A percentile compares a stretch with the other conserved stretches of the same genome.
Evolutionary conservation across 192 early-diverging fungal genomes (phyloP).

Genomic region (Coemansia sp.): DNA sequence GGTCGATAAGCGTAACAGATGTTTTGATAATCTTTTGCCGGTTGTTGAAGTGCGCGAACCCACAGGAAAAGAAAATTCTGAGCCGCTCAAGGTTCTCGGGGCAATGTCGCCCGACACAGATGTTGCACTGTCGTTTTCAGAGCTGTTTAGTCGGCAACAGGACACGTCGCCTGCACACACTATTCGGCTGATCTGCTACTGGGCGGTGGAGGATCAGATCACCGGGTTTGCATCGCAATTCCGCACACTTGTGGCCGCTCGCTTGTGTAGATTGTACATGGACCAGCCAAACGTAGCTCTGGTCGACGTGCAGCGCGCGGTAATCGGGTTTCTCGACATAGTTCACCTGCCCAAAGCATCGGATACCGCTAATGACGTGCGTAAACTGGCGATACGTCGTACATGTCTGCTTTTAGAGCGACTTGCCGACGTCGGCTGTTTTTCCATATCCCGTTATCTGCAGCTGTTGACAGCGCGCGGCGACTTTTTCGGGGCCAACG

Average conservation of each 20-base stretch:
- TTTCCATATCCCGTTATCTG: conserved; percentile 37
- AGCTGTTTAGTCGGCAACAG: conserved; percentile 8
- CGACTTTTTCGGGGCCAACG: conserved; percentile 31
- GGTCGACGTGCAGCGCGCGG: conserved; percentile 22
- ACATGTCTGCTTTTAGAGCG: conserved; percentile 37
- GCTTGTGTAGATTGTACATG: conserved; percentile 13
- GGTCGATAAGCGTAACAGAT: conserved; percentile 27
- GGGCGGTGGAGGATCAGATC: conserved; percentile 29
- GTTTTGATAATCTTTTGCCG: conserved; percentile 14
- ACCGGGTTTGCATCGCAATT: conserved; percentile 9
- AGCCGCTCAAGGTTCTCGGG: conserved; percentile 11
- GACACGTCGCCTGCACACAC: background rate
- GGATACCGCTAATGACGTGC: background rate
- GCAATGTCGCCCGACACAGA: conserved; percentile 16
- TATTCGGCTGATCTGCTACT: conserved; percentile 38
- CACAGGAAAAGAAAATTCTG: background rate
- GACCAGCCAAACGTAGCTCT: background rate
- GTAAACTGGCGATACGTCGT: conserved; percentile 1
- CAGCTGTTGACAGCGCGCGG: conserved; percentile 45
- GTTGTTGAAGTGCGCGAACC: background rate
- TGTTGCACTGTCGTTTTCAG: background rate
- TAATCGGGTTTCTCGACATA: conserved; percentile 37
- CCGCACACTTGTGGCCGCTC: conserved; percentile 20
- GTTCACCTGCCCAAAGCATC: conserved; percentile 7
- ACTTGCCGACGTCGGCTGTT: conserved; percentile 30